Evolutionary conservation across 208 protist genomes (phyloP).

Genomic region (Kentomonas sorsogonicus): DNA sequence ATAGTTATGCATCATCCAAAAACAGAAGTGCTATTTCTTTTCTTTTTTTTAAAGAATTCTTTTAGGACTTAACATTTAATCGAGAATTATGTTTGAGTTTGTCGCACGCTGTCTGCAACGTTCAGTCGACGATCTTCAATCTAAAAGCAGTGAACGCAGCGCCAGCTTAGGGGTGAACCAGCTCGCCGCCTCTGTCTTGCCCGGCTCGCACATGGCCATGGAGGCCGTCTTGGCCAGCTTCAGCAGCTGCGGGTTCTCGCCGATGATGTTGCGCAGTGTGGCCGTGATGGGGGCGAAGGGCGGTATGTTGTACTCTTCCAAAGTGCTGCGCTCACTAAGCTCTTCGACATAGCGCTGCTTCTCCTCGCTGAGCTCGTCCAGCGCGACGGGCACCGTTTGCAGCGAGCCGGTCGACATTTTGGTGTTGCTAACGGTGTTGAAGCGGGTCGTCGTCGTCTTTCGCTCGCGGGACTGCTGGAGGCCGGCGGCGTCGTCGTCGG

Average conservation of each 20-base stretch:
- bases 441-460: constrained; percentile 58
- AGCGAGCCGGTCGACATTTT: constrained; percentile 53
- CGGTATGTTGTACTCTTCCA: constrained; percentile 63
- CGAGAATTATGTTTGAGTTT: too few relatives aligned
- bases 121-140: too few relatives aligned
- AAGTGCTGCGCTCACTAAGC: constrained; percentile 28
- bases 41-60: too few relatives aligned
- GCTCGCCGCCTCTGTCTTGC: constrained; percentile 12
- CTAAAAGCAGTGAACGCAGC: constrained; percentile 51
- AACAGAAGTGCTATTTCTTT: too few relatives aligned
- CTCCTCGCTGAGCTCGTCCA: constrained; percentile 29
- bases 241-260: constrained; percentile 41
- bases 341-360: constrained; percentile 47
- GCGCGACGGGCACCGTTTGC: constrained; percentile 26
- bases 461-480: constrained; percentile 40
- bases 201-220: constrained; percentile 55
- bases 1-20: too few relatives aligned
- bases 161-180: constrained; percentile 74
- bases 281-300: constrained; percentile 75
- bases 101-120: too few relatives aligned
- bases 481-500: constrained; percentile 5
- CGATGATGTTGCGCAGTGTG: constrained; percentile 69
- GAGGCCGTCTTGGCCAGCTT: constrained; percentile 59
- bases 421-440: constrained; percentile 77
- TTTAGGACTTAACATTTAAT: too few relatives aligned